Evolutionary conservation across 768 basidiomycete genomes (phyloP).

Genomic region (Boletus edulis): DNA sequence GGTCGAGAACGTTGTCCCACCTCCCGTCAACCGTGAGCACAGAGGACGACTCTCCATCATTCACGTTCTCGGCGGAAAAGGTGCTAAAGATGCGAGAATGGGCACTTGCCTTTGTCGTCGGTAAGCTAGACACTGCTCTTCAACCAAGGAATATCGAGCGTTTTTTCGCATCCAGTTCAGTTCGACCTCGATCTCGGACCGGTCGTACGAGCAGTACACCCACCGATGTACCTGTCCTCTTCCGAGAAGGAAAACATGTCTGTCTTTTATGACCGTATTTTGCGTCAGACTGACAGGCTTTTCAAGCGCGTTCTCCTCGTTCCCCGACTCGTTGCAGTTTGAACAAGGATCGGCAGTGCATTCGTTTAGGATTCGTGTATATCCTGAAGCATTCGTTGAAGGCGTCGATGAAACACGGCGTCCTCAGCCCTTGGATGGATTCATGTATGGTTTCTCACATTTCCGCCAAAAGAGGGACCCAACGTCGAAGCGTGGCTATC

Average conservation of each 20-base stretch:
- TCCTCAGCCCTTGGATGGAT: constrained; percentile 53
- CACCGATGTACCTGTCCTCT: constrained; percentile 59
- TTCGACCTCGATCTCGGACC: constrained; percentile 91
- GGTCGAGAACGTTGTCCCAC: constrained; percentile 48
- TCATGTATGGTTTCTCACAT: constrained; percentile 74
- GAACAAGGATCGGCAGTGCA: constrained; percentile 82
- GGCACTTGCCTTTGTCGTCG: constrained; percentile 66
- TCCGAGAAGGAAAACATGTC: constrained; percentile 83
- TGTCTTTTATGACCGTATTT: not conserved
- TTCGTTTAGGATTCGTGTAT: constrained; percentile 79
- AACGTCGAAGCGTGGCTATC: constrained; percentile 72
- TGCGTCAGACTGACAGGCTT: constrained; percentile 4
- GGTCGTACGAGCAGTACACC: constrained; percentile 67
- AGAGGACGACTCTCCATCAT: constrained; percentile 39
- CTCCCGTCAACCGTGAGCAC: constrained; percentile 32
- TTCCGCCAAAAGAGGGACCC: constrained; percentile 71
- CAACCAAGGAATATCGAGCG: not conserved
- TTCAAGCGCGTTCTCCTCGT: constrained; percentile 82
- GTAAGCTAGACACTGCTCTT: constrained; percentile 35
- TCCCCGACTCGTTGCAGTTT: constrained; percentile 86
- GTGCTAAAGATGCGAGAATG: constrained; percentile 56
- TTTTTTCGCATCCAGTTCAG: constrained; percentile 50
- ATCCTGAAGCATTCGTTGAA: constrained; percentile 24
- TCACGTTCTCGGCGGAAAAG: constrained; percentile 48
- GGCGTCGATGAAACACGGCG: constrained; percentile 23